Evolutionary conservation across 2,329 filamentous ascomycete genomes (phyloP), one percentile per base, ranked within the genome.

Genomic region (Nannizziopsis barbatae): DNA sequence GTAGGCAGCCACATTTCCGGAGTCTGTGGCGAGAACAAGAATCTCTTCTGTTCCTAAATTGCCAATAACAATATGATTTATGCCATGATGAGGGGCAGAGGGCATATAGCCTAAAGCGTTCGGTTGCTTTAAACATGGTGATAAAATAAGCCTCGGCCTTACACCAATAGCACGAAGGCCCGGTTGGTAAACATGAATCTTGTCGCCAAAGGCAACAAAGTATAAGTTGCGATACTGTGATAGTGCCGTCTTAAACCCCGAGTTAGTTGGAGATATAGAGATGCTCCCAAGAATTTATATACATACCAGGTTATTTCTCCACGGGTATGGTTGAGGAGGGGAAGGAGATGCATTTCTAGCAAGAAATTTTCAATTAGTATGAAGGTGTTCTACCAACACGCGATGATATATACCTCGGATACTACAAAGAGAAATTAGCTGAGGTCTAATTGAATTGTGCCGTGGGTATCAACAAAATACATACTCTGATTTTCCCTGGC

Each of bases 1-100:
- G 62, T 84, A 89, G 5, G 76, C 83, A 41, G 79, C 69, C 2
- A 88, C 75, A 59, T 90, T 85, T 5, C 86, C 86, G 52, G 87
- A 83, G 56, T 90, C 86, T 50, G 77, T 86, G 32, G 72, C 75
- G 38, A 81, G 67, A 3, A 86, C 63, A 4, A 90, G 56, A 27
- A 88, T 75, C 62, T 92, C 86, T 44, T 83, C 70, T 5, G 73
- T 66, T 0, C 86, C 86, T 10, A 90, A 66, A 41, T 83, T 75
- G 12, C 83, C 83, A 20, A 84, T 73, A 9, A 83, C 70, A 12
- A 89, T 66, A 54, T 83, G 76, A 58, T 89, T 90, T 42, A 85
- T 73, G 27, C 75, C 72, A 60, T 89, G 83, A 1, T 76, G 73
- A 6, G 67, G 65, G 0, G 45, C 20, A 0, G 51, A 52, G 49